Conservation (phyloP, 805 yeast species). For the Saccharomycopsis selenospora region DNA sequence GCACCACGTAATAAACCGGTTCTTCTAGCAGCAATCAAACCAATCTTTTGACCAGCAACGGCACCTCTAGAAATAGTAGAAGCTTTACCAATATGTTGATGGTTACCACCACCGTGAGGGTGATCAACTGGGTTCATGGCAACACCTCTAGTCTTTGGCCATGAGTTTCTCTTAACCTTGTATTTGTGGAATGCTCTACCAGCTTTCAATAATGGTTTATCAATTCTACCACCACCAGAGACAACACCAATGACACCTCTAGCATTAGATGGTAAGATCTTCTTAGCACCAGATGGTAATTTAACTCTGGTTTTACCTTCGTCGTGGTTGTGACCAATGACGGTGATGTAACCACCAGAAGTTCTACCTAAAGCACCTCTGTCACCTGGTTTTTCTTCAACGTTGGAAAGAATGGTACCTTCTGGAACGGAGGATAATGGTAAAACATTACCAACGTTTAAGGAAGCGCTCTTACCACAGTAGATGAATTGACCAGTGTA, state of each 20-base stretch:
- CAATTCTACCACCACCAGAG: constrained; percentile 99
- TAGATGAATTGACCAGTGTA: constrained; percentile 99
- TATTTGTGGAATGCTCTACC: constrained; percentile 99
- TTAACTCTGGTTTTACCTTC: constrained; percentile 99
- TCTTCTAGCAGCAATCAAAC: constrained; percentile 99
- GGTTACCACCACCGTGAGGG: constrained; percentile 99
- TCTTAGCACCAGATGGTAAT: constrained; percentile 99
- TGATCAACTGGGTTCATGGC: constrained; percentile 99
- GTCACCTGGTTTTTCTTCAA: constrained; percentile 98
- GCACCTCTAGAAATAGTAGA: constrained; percentile 99
- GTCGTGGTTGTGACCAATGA: constrained; percentile 98
- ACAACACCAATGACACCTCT: constrained; percentile 99
- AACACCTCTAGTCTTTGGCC: constrained; percentile 99
- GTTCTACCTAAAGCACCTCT: constrained; percentile 99
- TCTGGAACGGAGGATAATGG: constrained; percentile 97
- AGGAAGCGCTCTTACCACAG: constrained; percentile 98
- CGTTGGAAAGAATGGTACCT: constrained; percentile 98
- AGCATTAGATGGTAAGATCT: constrained; percentile 88
- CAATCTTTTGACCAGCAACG: constrained; percentile 99
- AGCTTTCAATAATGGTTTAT: constrained; percentile 99
- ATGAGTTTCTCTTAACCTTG: constrained; percentile 99
- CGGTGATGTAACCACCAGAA: constrained; percentile 98
- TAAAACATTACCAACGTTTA: constrained; percentile 93
- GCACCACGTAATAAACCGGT: constrained; percentile 99
- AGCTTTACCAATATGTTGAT: constrained; percentile 99